Percentiles rank a stretch among this genome's conserved stretches.
Evolutionary conservation across 2,329 filamentous ascomycete species (phyloP).

Genomic region (Sarocladiaceae sp.): DNA sequence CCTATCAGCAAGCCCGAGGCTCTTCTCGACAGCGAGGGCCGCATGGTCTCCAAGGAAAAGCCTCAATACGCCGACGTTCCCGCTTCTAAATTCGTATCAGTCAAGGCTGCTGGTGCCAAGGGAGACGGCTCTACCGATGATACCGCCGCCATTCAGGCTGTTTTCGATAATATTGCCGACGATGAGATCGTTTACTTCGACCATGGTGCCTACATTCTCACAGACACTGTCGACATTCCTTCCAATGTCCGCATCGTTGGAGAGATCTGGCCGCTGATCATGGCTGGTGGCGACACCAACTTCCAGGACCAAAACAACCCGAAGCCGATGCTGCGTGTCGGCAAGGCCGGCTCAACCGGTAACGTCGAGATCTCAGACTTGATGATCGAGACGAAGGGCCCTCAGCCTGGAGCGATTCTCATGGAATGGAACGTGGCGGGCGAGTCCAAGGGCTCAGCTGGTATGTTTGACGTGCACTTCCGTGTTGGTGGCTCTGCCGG

Average conservation of each 20-base stretch:
- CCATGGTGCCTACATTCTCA: conserved; percentile 20
- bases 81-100: conserved; percentile 67
- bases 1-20: conserved; percentile 56
- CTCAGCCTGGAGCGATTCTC: conserved; percentile 60
- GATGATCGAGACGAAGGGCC: conserved; percentile 57
- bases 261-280: conserved; percentile 62
- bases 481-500: conserved; percentile 34
- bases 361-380: conserved; percentile 66
- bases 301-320: conserved; percentile 58
- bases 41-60: conserved; percentile 76
- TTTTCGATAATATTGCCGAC: conserved; percentile 60
- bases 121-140: conserved; percentile 87
- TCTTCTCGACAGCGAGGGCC: conserved; percentile 58
- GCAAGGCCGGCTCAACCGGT: conserved; percentile 53
- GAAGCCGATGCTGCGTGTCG: conserved; percentile 60
- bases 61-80: conserved; percentile 73
- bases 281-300: conserved; percentile 47
- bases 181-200: conserved; percentile 33
- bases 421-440: conserved; percentile 65
- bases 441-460: conserved; percentile 35
- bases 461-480: conserved; percentile 23
- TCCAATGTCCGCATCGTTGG: conserved; percentile 61
- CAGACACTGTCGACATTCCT: conserved; percentile 38
- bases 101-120: conserved; percentile 75
- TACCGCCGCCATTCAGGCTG: conserved; percentile 72